phyloP scores from a whole-genome alignment of 768 basidiomycete species.

The Trametes sanguinea region DNA sequence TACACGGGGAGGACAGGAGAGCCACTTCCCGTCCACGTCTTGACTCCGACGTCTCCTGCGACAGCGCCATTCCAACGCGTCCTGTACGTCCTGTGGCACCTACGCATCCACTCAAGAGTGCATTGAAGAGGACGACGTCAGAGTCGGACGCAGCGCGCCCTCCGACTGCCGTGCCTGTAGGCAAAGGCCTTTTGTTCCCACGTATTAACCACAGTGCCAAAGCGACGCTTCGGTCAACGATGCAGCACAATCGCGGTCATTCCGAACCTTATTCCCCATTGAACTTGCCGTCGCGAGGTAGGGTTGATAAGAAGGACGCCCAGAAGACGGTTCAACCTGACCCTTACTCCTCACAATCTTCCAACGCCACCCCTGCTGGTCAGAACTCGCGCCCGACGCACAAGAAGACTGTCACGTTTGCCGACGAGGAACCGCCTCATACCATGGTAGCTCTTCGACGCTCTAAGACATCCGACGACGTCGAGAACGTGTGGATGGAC shows the following conservation, averaged over 20 bases:
- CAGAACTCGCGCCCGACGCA: not conserved
- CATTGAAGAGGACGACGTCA: not conserved
- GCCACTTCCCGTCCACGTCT: constrained; percentile 1
- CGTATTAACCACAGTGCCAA: not conserved
- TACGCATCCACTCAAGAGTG: constrained; percentile 1
- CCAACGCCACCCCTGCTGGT: not conserved
- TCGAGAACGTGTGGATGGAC: not conserved
- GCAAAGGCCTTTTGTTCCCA: not conserved
- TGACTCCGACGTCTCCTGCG: not conserved
- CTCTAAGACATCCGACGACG: not conserved
- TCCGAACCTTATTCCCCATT: not conserved
- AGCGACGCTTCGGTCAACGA: not conserved
- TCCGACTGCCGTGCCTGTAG: not conserved
- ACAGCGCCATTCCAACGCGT: not conserved
- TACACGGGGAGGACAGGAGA: not conserved
- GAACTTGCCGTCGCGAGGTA: not conserved
- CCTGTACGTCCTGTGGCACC: not conserved
- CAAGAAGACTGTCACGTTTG: constrained; percentile 10
- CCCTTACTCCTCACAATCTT: not conserved
- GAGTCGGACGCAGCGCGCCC: not conserved
- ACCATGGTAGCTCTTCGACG: not conserved
- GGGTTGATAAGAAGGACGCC: not conserved
- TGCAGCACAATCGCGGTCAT: constrained; percentile 8
- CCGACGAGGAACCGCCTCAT: not conserved
- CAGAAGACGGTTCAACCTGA: not conserved